These are phyloP conservation scores for Aethionema arabicum DNA, from an alignment of 345 rosid species.

Conservation along the genomic window DNA sequence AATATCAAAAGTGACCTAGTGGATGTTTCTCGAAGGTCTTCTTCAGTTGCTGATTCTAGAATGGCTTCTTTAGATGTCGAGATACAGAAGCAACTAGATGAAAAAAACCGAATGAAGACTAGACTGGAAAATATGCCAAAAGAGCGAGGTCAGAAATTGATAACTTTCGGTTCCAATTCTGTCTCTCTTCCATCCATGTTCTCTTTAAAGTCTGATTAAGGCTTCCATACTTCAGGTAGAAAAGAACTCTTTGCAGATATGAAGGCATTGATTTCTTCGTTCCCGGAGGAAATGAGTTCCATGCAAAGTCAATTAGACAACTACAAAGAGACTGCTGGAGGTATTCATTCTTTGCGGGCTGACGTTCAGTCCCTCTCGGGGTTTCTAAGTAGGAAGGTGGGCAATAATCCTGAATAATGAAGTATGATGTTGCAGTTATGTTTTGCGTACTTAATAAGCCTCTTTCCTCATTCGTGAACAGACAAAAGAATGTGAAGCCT, in stretches of 20 bases:
- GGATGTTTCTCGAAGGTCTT: slow-evolving; percentile 74
- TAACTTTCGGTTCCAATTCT: slow-evolving; percentile 25
- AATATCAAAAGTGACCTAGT: slow-evolving; percentile 63
- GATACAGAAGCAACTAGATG: slow-evolving; percentile 66
- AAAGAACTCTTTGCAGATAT: slow-evolving; percentile 80
- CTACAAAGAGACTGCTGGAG: slow-evolving; percentile 71
- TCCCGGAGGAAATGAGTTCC: slow-evolving; percentile 83
- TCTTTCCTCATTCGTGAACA: slow-evolving; percentile 43
- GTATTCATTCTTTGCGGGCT: slow-evolving; percentile 77
- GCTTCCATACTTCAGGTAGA: slow-evolving; percentile 62
- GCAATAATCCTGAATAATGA: slow-evolving; percentile 25
- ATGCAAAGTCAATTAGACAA: slow-evolving; percentile 79
- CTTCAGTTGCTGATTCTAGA: slow-evolving; percentile 66
- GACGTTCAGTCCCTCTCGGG: slow-evolving; percentile 72
- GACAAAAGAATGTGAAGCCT: slow-evolving; percentile 63
- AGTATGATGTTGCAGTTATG: slow-evolving; percentile 20
- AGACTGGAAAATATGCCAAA: slow-evolving; percentile 64
- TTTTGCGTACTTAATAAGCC: slow-evolving; percentile 21
- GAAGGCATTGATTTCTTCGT: slow-evolving; percentile 78
- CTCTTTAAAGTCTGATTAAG: slow-evolving; percentile 35
- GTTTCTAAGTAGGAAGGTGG: slow-evolving; percentile 73
- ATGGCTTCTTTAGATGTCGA: slow-evolving; percentile 56
- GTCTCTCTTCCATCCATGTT: slow-evolving; percentile 11
- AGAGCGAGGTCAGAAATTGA: slow-evolving; percentile 62
- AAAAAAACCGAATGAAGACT: slow-evolving; percentile 52